Conservation (phyloP, 306 rosid species). For the Medicago lupulina region DNA sequence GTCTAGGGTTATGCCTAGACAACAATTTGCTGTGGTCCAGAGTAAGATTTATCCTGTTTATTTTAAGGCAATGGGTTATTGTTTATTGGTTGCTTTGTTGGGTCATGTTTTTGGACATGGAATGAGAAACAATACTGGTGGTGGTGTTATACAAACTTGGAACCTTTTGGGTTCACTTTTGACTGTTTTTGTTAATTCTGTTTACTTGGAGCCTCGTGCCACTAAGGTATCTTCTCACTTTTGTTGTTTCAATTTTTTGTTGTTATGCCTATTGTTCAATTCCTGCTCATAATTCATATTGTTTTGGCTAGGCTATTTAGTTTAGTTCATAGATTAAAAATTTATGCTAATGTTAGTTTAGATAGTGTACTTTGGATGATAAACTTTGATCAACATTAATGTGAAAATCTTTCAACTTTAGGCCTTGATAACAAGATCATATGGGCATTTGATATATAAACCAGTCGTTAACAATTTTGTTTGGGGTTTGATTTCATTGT, state of each 20-base stretch:
- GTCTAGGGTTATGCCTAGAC: constrained; percentile 61
- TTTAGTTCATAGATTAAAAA: too few relatives aligned
- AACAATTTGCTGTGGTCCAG: constrained; percentile 80
- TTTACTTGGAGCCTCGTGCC: constrained; percentile 85
- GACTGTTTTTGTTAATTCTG: constrained; percentile 52
- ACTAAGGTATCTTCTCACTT: constrained; percentile 53
- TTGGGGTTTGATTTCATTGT: background rate
- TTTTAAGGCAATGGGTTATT: constrained; percentile 62
- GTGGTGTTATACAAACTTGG: constrained; percentile 49
- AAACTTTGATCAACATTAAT: background rate
- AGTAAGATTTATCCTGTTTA: constrained; percentile 87
- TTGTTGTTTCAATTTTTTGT: too few relatives aligned
- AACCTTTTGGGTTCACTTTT: constrained; percentile 57
- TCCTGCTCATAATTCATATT: background rate
- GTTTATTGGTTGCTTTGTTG: constrained; percentile 57
- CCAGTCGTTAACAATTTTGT: background rate
- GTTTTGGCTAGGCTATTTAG: background rate
- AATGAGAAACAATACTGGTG: background rate
- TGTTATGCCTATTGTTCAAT: too few relatives aligned
- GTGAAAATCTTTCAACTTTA: background rate
- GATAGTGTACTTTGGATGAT: background rate
- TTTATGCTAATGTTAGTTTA: background rate
- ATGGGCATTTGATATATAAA: background rate
- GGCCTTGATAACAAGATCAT: background rate
- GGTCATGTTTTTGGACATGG: constrained; percentile 53